These are phyloP conservation scores for Umbelopsis isabellina DNA, from an alignment of 192 early-diverging fungal species.

Conservation along the genomic window DNA sequence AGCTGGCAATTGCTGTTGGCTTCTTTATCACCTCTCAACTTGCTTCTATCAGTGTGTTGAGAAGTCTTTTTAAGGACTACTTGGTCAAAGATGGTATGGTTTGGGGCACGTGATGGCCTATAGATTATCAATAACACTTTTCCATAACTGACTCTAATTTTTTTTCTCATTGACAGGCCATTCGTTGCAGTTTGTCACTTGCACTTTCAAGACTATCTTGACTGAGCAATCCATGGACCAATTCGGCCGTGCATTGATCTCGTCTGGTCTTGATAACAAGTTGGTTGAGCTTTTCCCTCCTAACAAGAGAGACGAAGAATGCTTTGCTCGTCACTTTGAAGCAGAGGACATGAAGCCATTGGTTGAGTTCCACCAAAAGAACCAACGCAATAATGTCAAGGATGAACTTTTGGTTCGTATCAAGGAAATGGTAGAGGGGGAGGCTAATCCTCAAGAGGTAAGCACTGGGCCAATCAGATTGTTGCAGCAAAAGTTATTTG, in stretches of 20 bases:
- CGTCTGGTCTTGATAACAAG: constrained; percentile 70
- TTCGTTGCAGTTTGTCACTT: constrained; percentile 81
- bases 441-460: constrained; percentile 60
- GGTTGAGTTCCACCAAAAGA: constrained; percentile 78
- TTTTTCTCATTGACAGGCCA: constrained; percentile 54
- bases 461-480: neutral
- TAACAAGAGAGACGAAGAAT: constrained; percentile 86
- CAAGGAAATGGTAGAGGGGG: constrained; percentile 62
- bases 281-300: constrained; percentile 92
- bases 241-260: constrained; percentile 70
- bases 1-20: constrained; percentile 79
- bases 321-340: constrained; percentile 90
- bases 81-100: constrained; percentile 84
- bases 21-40: constrained; percentile 71
- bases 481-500: no score
- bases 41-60: constrained; percentile 72
- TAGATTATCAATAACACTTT: neutral
- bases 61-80: constrained; percentile 87
- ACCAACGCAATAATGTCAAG: constrained; percentile 69
- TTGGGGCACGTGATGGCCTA: no score
- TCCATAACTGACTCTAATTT: neutral
- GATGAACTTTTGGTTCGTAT: constrained; percentile 63
- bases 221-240: constrained; percentile 77
- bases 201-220: constrained; percentile 81
- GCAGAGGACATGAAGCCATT: constrained; percentile 89